Base-by-base conservation (phyloP, 225 moss, liverwort and hornwort species). In the Polytrichum formosum region DNA sequence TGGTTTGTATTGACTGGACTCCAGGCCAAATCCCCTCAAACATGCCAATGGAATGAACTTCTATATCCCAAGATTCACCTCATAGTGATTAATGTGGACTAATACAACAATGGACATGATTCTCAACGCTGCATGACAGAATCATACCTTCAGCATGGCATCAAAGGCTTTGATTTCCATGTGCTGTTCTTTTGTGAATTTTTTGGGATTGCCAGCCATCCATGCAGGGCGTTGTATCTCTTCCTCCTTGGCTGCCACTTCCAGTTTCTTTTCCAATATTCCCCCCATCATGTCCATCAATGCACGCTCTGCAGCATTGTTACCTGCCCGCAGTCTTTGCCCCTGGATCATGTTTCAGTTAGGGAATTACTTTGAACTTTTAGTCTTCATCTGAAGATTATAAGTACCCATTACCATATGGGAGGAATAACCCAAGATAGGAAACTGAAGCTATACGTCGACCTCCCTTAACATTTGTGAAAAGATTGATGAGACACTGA, bases 281-380 rank as follows among this genome's bases (percentile, higher is more conserved):
- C 92, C 93, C 7, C 88, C 88, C 96, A 97, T 97, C 96, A 97
- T 97, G 25, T 97, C 93, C 1, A 84, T n/a, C 19, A 97, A 74
- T 66, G 93, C 96, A 70, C 83, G 76, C 18, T 92, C 86, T 6
- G 79, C 76, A 28, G 84, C 82, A 84, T 93, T 80, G 70, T 83
- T 91, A 28, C 74, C 26, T 65, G 64, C 85, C 55, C 63, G 68
- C 56, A 93, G 58, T 79, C 96, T 96, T 72, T 60, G 61, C 56
- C 66, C 61, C 61, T 71, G 35, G 26, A 56, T n/a, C 56, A 21
- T 31, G 13, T 28, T 26, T 60, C 31, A 63, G 60, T 68, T 26
- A 56, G 46, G 3, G 46, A 35, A 35, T 35, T 9, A 9, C 35
- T 35, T 35, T 35, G 9, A 9, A 9, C 46, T 46, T 37, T 37